Conservation (phyloP, 345 rosid genomes). For the Acer saccharum region DNA sequence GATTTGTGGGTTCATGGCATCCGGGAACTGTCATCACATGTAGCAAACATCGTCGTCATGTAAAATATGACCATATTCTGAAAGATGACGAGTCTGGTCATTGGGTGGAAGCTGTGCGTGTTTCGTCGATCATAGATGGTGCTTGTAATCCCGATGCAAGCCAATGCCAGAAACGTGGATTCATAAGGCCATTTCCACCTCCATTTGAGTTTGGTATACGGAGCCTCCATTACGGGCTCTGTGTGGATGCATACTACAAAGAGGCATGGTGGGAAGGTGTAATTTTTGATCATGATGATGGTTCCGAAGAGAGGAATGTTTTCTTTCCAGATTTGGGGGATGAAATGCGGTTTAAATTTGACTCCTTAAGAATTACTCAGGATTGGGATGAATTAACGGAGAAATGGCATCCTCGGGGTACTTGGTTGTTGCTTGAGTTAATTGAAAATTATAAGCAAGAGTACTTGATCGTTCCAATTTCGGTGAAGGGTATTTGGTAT, state of each 20-base stretch:
- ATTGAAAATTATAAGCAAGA: constrained; percentile 43
- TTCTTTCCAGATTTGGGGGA: constrained; percentile 92
- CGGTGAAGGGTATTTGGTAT: constrained; percentile 75
- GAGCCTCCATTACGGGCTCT: constrained; percentile 52
- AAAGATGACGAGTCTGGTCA: constrained; percentile 39
- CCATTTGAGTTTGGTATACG: constrained; percentile 24
- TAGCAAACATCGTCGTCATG: constrained; percentile 11
- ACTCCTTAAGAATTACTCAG: constrained; percentile 56
- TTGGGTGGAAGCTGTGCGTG: constrained; percentile 42
- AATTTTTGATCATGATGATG: constrained; percentile 55
- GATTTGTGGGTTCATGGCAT: constrained; percentile 84
- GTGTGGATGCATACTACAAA: constrained; percentile 56
- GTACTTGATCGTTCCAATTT: constrained; percentile 39
- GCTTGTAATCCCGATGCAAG: constrained; percentile 14
- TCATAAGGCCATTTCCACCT: constrained; percentile 67
- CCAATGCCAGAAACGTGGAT: constrained; percentile 33
- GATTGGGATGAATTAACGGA: constrained; percentile 63
- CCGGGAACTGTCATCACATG: constrained; percentile 45
- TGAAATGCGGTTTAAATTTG: constrained; percentile 41
- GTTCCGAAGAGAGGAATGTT: constrained; percentile 47
- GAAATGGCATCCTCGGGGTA: constrained; percentile 66
- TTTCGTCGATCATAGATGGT: constrained; percentile 43
- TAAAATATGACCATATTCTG: constrained; percentile 61
- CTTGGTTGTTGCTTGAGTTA: constrained; percentile 69
- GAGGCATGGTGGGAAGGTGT: constrained; percentile 98